Evolutionary conservation across 768 basidiomycete genomes (phyloP).

Genomic region (Collybiopsis confluens): DNA sequence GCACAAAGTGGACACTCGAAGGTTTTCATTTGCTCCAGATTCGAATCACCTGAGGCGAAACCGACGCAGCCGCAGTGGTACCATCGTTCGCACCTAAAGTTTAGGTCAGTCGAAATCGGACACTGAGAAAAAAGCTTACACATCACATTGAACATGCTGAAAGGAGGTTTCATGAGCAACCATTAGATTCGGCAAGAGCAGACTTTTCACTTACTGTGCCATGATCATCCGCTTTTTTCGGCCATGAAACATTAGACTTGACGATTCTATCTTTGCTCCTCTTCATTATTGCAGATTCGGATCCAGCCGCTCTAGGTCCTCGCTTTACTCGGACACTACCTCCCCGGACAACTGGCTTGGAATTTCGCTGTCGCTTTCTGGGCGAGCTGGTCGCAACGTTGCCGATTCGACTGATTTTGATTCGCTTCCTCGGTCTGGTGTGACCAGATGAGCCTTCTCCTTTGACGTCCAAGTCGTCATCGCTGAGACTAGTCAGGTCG

Average conservation of each 20-base stretch:
- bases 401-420: background rate
- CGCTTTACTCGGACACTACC: background rate
- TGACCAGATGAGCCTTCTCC: background rate
- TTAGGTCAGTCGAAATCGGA: background rate
- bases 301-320: background rate
- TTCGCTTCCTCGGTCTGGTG: background rate
- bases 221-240: background rate
- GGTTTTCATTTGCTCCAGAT: background rate
- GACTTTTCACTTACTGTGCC: background rate
- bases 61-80: slow-evolving; percentile 9
- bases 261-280: background rate
- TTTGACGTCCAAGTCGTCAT: background rate
- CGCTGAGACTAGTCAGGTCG: slow-evolving; percentile 1
- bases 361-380: background rate
- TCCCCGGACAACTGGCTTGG: background rate
- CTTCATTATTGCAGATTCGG: background rate
- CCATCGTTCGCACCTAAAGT: background rate
- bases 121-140: background rate
- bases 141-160: slow-evolving; percentile 1
- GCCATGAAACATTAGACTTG: background rate
- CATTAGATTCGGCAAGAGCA: background rate
- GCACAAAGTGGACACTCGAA: slow-evolving; percentile 5
- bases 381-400: background rate
- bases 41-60: background rate
- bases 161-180: background rate